Evolutionary conservation across 495 filamentous ascomycete genomes (phyloP).

Genomic region (Ramalina peruviana): DNA sequence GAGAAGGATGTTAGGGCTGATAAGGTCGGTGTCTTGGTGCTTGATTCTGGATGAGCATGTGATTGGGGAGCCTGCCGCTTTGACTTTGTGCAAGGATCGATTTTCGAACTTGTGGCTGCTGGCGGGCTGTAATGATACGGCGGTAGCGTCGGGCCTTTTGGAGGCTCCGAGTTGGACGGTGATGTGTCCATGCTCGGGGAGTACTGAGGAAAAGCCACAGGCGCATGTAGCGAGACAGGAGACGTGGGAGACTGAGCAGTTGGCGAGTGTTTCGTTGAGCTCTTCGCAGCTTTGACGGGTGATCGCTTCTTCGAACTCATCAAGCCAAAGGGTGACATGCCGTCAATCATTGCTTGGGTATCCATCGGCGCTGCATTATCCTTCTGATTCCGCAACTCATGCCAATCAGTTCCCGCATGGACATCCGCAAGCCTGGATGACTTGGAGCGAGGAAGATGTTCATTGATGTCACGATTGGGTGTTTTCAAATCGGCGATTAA

Average conservation of each 20-base stretch:
- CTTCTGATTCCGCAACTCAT: background rate
- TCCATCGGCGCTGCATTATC: slow-evolving; percentile 20
- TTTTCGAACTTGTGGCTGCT: background rate
- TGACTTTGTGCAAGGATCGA: slow-evolving; percentile 2
- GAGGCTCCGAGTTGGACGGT: background rate
- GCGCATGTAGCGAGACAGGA: background rate
- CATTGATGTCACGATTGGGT: background rate
- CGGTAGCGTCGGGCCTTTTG: background rate
- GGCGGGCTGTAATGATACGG: slow-evolving; percentile 1
- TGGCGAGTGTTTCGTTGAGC: background rate
- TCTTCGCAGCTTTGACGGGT: slow-evolving; percentile 1
- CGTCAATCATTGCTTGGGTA: slow-evolving; percentile 38
- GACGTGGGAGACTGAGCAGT: background rate
- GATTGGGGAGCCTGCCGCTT: background rate
- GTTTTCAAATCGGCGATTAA: slow-evolving; percentile 4
- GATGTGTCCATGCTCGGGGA: slow-evolving; percentile 6
- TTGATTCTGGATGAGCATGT: background rate
- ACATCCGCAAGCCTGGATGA: background rate
- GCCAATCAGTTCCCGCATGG: background rate
- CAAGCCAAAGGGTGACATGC: slow-evolving; percentile 33
- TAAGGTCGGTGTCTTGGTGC: background rate
- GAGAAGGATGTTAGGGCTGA: slow-evolving; percentile 15
- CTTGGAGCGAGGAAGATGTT: background rate
- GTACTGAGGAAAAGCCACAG: background rate
- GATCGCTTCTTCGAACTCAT: slow-evolving; percentile 28